phyloP scores from a whole-genome alignment of 2,329 filamentous ascomycete species.

The Trichoderma hamatum region DNA sequence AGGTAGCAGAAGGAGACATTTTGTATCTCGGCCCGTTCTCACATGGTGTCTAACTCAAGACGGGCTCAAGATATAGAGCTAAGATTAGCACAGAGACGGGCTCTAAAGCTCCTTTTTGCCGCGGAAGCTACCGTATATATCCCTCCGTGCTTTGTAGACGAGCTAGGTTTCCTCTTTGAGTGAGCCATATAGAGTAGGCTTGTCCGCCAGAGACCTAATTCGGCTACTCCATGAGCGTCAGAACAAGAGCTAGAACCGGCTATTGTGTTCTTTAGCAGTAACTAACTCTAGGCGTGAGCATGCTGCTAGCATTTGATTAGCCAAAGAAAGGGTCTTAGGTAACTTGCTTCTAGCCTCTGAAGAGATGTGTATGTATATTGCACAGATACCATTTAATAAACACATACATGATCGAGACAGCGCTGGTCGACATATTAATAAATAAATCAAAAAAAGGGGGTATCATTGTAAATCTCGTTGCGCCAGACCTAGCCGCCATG shows the following conservation, averaged over 20 bases:
- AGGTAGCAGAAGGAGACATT: background rate
- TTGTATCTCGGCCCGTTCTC: conserved; percentile 6
- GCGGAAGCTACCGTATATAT: background rate
- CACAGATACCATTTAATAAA: background rate
- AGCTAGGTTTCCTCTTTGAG: conserved; percentile 11
- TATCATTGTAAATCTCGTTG: conserved; percentile 27
- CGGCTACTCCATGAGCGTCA: background rate
- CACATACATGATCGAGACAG: background rate
- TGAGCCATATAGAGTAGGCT: background rate
- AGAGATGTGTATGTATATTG: background rate
- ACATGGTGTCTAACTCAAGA: conserved; percentile 25
- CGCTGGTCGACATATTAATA: background rate
- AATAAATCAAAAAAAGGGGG: conserved; percentile 7
- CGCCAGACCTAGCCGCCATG: background rate
- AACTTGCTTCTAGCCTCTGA: background rate
- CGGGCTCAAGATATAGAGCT: background rate
- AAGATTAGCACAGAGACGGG: background rate
- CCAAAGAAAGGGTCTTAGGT: background rate
- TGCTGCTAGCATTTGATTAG: background rate
- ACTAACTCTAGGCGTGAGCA: background rate
- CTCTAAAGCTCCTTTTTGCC: background rate
- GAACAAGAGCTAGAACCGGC: background rate
- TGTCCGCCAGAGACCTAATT: background rate
- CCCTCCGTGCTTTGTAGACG: background rate
- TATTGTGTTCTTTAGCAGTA: background rate